phyloP scores from a whole-genome alignment of 148 eudicot species.

The Arctostaphylos glauca region DNA sequence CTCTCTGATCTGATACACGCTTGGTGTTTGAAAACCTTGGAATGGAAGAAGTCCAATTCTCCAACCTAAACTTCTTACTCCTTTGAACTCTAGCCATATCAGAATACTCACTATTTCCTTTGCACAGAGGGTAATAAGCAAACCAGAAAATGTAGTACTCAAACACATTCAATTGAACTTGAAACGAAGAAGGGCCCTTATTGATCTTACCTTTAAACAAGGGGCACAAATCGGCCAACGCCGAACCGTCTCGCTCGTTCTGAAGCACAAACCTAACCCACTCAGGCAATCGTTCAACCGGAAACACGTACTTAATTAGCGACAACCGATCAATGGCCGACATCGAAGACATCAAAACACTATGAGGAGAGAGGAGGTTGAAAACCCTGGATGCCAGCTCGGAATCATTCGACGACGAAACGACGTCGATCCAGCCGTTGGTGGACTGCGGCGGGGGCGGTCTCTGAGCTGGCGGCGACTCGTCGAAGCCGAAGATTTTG shows the following conservation, averaged over 20 bases:
- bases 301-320: constrained; percentile 76
- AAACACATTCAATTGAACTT: constrained; percentile 80
- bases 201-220: constrained; percentile 62
- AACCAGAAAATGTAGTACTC: constrained; percentile 94
- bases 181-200: constrained; percentile 43
- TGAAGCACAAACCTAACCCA: constrained; percentile 65
- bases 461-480: constrained; percentile 39
- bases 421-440: constrained; percentile 62
- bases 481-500: constrained; percentile 74
- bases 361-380: constrained; percentile 54
- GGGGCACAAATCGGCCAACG: constrained; percentile 55
- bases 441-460: constrained; percentile 30
- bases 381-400: constrained; percentile 52
- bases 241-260: constrained; percentile 44
- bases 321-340: constrained; percentile 64
- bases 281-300: constrained; percentile 79
- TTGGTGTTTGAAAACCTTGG: constrained; percentile 56
- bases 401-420: constrained; percentile 28
- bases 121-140: constrained; percentile 90
- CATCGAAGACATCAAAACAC: constrained; percentile 61
- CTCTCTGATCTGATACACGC: constrained; percentile 53
- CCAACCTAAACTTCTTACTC: constrained; percentile 57
- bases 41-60: constrained; percentile 80
- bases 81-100: constrained; percentile 33
- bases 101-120: constrained; percentile 49